phyloP scores from a whole-genome alignment of 2,329 filamentous ascomycete species.

The Camillea tinctor region DNA sequence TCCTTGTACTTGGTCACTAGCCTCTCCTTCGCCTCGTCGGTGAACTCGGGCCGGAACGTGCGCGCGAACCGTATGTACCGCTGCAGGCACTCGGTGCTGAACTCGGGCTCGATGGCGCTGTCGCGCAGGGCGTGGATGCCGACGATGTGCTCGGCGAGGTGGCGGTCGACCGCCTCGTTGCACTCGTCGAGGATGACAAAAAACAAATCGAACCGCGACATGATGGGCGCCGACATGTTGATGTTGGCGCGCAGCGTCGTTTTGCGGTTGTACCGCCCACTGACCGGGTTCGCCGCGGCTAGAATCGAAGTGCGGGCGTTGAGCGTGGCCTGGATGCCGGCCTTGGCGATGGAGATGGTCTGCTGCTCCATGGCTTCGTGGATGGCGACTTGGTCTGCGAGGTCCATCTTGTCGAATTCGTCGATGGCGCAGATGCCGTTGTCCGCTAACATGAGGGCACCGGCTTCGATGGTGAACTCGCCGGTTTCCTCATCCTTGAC shows the following conservation, averaged over 20 bases:
- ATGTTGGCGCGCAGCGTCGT: constrained; percentile 90
- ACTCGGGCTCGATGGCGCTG: constrained; percentile 86
- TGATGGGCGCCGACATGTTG: constrained; percentile 98
- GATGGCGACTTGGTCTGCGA: constrained; percentile 94
- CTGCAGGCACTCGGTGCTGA: constrained; percentile 93
- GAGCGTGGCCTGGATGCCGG: constrained; percentile 94
- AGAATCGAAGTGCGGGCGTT: constrained; percentile 95
- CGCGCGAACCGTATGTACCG: constrained; percentile 95
- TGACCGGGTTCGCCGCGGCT: constrained; percentile 92
- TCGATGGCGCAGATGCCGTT: constrained; percentile 98
- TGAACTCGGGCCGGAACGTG: constrained; percentile 93
- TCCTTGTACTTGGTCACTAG: constrained; percentile 96
- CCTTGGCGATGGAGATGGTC: constrained; percentile 98
- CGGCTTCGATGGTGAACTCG: constrained; percentile 97
- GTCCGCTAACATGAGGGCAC: constrained; percentile 94
- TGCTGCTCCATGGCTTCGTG: constrained; percentile 99
- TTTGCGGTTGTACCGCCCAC: constrained; percentile 96
- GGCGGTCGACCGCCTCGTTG: constrained; percentile 86
- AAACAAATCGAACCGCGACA: constrained; percentile 98
- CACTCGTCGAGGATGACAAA: constrained; percentile 97
- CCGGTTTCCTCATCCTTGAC: constrained; percentile 98
- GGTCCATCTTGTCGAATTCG: constrained; percentile 99
- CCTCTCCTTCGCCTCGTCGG: constrained; percentile 77
- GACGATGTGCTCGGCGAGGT: constrained; percentile 92
- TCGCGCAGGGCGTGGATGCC: constrained; percentile 90